A percentile compares a stretch with the other conserved stretches of the same genome.
phyloP scores from a whole-genome alignment of 805 yeast genomes.

The Blastobotrys muscicola region DNA sequence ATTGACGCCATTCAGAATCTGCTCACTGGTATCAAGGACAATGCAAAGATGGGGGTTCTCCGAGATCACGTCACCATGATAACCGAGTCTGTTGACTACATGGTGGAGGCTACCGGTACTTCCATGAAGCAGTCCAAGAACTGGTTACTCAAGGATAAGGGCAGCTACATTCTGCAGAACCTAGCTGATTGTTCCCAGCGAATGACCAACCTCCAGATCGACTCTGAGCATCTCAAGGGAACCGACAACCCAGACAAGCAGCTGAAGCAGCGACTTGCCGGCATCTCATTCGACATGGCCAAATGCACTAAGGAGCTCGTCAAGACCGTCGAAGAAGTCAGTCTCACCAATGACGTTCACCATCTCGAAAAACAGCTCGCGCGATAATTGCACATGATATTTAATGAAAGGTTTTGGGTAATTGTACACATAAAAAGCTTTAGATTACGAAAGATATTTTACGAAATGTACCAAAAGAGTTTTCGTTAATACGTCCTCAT shows the following conservation, averaged over 20 bases:
- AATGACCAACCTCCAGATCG: constrained; percentile 61
- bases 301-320: constrained; percentile 93
- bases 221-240: constrained; percentile 25
- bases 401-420: constrained; percentile 1
- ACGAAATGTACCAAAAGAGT: neutral
- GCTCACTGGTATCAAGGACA: constrained; percentile 37
- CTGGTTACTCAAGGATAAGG: constrained; percentile 77
- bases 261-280: constrained; percentile 89
- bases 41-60: constrained; percentile 65
- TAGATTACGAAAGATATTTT: neutral
- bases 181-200: constrained; percentile 77
- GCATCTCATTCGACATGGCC: constrained; percentile 92
- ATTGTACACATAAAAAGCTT: neutral
- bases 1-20: constrained; percentile 82
- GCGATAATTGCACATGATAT: neutral
- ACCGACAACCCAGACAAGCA: constrained; percentile 67
- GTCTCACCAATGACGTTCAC: constrained; percentile 76
- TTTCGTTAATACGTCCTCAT: neutral
- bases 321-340: constrained; percentile 91
- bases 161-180: constrained; percentile 81
- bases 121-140: constrained; percentile 87
- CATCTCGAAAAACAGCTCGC: constrained; percentile 53
- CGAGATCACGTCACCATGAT: constrained; percentile 69
- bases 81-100: constrained; percentile 65
- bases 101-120: constrained; percentile 81